These are phyloP conservation scores for Lineolata rhizophorae DNA, from an alignment of 495 filamentous ascomycete species.

Conservation along the genomic window DNA sequence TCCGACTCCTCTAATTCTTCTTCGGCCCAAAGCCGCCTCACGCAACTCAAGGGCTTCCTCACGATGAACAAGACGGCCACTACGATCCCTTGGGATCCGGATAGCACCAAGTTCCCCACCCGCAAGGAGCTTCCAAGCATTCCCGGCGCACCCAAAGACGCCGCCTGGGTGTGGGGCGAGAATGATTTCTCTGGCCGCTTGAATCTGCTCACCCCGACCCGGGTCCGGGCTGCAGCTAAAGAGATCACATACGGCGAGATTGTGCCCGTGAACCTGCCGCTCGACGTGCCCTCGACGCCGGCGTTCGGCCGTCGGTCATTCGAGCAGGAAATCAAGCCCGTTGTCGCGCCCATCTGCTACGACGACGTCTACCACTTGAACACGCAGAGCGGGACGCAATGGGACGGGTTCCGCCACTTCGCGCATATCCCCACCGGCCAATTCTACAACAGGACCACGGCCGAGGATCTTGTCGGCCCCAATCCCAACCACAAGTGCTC, in stretches of 20 bases:
- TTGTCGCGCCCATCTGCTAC: conserved; percentile 26
- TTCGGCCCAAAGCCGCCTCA: conserved; percentile 9
- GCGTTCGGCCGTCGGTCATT: conserved; percentile 33
- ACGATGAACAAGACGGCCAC: conserved; percentile 22
- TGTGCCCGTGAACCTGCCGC: conserved; percentile 24
- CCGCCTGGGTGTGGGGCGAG: conserved; percentile 44
- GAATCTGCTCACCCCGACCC: conserved; percentile 33
- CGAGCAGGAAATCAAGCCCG: conserved; percentile 27
- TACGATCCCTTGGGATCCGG: conserved; percentile 31
- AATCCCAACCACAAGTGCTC: conserved; percentile 28
- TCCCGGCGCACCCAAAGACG: conserved; percentile 13
- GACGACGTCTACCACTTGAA: conserved; percentile 55
- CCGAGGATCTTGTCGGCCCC: conserved; percentile 29
- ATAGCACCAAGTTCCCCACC: conserved; percentile 27
- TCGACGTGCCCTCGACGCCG: conserved; percentile 27
- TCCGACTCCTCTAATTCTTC: too few species aligned
- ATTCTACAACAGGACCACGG: conserved; percentile 32
- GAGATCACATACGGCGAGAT: conserved; percentile 34
- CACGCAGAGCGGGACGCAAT: conserved; percentile 55
- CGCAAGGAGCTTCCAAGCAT: conserved; percentile 29
- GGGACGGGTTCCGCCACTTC: conserved; percentile 36
- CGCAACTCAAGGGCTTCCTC: conserved; percentile 21
- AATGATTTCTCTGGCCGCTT: conserved; percentile 34
- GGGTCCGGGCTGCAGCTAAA: conserved; percentile 27
- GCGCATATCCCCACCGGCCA: conserved; percentile 19